Evolutionary conservation across 495 filamentous ascomycete genomes (phyloP).

Genomic region (Penicillium daleae): DNA sequence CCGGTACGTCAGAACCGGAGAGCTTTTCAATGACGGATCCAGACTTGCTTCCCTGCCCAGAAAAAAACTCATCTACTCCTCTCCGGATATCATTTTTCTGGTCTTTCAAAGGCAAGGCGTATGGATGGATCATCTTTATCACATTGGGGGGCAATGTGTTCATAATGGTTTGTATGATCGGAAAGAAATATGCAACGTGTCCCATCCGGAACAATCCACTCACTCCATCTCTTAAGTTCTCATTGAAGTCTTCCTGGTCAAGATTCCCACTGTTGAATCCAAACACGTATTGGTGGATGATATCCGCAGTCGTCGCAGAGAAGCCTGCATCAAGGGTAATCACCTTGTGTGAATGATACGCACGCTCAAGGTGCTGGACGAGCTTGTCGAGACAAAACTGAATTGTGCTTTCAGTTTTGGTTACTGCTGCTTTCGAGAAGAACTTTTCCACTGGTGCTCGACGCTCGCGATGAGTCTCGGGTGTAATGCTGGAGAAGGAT

Average conservation of each 20-base stretch:
- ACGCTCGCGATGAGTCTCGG: conserved; percentile 31
- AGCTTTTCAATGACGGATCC: conserved; percentile 17
- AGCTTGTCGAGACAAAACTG: conserved; percentile 24
- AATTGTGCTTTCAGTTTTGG: conserved; percentile 19
- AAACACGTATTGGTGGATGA: conserved; percentile 34
- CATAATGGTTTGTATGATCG: conserved; percentile 20
- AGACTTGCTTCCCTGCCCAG: conserved; percentile 6
- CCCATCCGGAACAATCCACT: conserved; percentile 21
- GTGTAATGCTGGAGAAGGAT: conserved; percentile 24
- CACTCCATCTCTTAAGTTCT: conserved; percentile 27
- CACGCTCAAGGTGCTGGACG: conserved; percentile 13
- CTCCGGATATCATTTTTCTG: conserved; percentile 20
- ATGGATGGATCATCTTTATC: conserved; percentile 17
- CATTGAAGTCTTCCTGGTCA: conserved; percentile 32
- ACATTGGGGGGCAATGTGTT: conserved; percentile 15
- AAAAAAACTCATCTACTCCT: conserved; percentile 4
- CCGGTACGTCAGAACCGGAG: conserved; percentile 17
- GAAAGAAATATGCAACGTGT: conserved; percentile 29
- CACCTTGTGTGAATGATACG: conserved; percentile 16
- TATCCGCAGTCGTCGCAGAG: conserved; percentile 30
- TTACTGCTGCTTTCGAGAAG: conserved; percentile 33
- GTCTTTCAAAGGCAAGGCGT: conserved; percentile 14
- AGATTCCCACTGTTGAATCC: conserved; percentile 28
- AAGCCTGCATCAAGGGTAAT: conserved; percentile 31
- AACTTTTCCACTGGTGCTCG: conserved; percentile 31